Base-by-base conservation (phyloP, 208 protist species). In the Trypanosoma scelopori region DNA sequence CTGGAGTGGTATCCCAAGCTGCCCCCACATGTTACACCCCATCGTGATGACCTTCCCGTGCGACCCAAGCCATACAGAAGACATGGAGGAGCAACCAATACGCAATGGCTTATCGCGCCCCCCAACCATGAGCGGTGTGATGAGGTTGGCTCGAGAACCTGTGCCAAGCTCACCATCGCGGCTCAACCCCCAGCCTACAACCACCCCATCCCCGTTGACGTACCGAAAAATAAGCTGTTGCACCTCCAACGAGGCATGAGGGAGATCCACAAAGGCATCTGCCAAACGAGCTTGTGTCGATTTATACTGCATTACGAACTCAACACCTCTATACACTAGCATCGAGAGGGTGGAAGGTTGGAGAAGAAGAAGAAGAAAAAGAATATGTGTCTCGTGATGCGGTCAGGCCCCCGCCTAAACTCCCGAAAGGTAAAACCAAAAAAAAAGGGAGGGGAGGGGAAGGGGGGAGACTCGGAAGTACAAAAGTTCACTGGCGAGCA, bases 91-190 rank as follows among this genome's bases (percentile, higher is more conserved):
- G 74, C 87, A 93, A 15, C 76, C 84, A 55, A 89, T 85, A 20
- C 82, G 79, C 18, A 93, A 62, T 18, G 82, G 76, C 59, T 93
- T 93, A 59, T 90, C 84, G 47, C 73, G 74, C 0, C 83, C 83
- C 30, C 84, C 74, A 64, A 93, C 82, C 71, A 93, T 84, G 41
- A 90, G 66, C 0, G 87, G 87, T n/a, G 84, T 91, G 20, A 87
- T 53, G 28, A 91, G 46, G 65, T 89, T 91, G 63, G 80, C 81
- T 13, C 77, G 77, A 51, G 53, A 67, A 51, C 77, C 73, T 0
- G 76, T 88, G 52, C 87, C 87, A 3, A 93, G 78, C 59, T 93
- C 79, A 37, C 87, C 87, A 47, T 87, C 74, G 35, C 81, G 74
- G 70, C 75, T 81, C 27, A 82, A 58, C 27, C 87, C 87, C 84